Percentiles rank a stretch among this genome's conserved stretches.
phyloP scores from a whole-genome alignment of 2,329 filamentous ascomycete species.

The Pseudocercospora cruenta region DNA sequence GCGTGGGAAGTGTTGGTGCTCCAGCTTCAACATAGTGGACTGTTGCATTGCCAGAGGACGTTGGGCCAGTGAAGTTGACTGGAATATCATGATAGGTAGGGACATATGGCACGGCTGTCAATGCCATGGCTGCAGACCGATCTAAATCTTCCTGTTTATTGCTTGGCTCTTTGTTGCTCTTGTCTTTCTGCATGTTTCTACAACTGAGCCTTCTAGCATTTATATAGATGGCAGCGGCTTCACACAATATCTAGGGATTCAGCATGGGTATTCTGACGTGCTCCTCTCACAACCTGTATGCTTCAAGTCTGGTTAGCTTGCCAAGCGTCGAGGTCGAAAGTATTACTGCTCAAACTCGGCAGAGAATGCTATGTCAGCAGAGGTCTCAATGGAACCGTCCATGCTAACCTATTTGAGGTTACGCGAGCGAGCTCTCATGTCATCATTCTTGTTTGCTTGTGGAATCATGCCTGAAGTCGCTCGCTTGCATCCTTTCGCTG shows the following conservation, averaged over 20 bases:
- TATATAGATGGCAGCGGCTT: background rate
- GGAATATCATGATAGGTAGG: slow-evolving; percentile 23
- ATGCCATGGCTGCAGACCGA: slow-evolving; percentile 3
- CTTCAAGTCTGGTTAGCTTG: background rate
- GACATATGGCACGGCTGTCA: slow-evolving; percentile 12
- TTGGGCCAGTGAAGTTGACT: slow-evolving; percentile 18
- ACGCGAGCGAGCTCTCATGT: background rate
- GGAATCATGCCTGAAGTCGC: background rate
- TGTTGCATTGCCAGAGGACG: slow-evolving; percentile 16
- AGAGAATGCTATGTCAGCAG: slow-evolving; percentile 1
- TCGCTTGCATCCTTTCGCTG: background rate
- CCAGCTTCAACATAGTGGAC: slow-evolving; percentile 32
- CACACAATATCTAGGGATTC: background rate
- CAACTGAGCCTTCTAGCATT: no score
- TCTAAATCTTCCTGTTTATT: background rate
- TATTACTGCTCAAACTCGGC: background rate
- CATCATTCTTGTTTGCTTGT: background rate
- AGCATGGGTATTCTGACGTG: background rate
- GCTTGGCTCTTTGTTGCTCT: background rate
- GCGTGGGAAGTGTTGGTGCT: slow-evolving; percentile 35
- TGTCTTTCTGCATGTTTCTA: background rate
- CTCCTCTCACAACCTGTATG: background rate
- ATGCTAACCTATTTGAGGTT: background rate
- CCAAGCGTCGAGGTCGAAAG: background rate
- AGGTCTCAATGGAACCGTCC: no score